Evolutionary conservation across 371 early-diverging fungal species (phyloP), one percentile per base, ranked within the genome.

Genomic region (Rhizopus sp.): DNA sequence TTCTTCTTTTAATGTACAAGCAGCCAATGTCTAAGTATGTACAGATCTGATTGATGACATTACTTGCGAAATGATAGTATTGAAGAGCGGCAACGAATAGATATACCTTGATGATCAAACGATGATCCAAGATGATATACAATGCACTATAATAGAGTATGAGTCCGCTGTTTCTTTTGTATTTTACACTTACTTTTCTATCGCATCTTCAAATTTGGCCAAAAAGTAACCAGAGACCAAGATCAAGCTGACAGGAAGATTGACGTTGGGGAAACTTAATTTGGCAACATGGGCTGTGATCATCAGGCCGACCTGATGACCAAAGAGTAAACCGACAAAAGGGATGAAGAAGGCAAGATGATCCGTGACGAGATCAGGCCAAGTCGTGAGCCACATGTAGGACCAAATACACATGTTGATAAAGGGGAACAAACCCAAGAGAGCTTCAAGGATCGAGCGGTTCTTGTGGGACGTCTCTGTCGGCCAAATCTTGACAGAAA

Each of bases 201-300:
- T 59, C 10, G 50, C 53, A 12, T 50, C 46, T 33, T 88, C 80
- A 10, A 84, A 68, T 53, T 82, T 78, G 37, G 87, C 83, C 54
- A 90, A 82, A 12, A 79, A 40, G n/a, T 85, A 84, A 35, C 93
- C 94, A 35, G 88, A 56, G 23, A 86, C 35, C 34, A 78, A 56
- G 5, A 70, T 42, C 15, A 62, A 16, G 37, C 41, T 61, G 46
- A 89, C 69, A 30, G 93, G 90, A 5, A 83, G 46, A 62, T 90
- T 86, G 61, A 86, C 81, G 53, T 75, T 79, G 6, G 94, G 94
- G 80, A 91, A 95, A 6, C 78, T 73, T 37, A 85, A 77, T 37
- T 92, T 87, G 6, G 92, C 84, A 10, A 95, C 93, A 67, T 95
- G 95, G 15, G 92, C 88, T 5, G 91, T 81, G 58, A 95, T 93